Evolutionary conservation across 805 yeast species (phyloP).

Genomic region (Metahyphopichia silvanorum): DNA sequence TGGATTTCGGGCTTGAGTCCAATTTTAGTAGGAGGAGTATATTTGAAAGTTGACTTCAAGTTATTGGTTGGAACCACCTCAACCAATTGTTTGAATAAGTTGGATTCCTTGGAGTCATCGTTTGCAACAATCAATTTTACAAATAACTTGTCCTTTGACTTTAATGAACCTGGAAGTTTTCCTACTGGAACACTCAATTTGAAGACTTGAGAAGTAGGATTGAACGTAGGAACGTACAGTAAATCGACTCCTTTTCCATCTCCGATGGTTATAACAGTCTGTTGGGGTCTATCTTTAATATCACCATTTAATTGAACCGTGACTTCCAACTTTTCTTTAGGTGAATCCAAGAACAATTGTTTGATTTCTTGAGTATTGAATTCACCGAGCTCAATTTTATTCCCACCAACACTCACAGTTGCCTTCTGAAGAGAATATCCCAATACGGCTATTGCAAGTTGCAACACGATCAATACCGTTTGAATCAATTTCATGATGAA

Average conservation of each 20-base stretch:
- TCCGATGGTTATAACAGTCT: slow-evolving; percentile 28
- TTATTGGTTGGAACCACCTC: slow-evolving; percentile 28
- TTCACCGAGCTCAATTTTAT: slow-evolving; percentile 25
- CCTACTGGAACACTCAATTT: slow-evolving; percentile 21
- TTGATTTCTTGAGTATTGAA: slow-evolving; percentile 27
- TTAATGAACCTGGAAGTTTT: slow-evolving; percentile 35
- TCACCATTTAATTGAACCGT: slow-evolving; percentile 20
- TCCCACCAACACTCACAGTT: slow-evolving; percentile 21
- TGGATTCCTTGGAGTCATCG: slow-evolving; percentile 9
- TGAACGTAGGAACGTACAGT: slow-evolving; percentile 29
- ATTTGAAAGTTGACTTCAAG: slow-evolving; percentile 19
- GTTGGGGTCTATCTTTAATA: slow-evolving; percentile 27
- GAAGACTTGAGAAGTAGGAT: slow-evolving; percentile 12
- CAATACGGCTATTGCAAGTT: slow-evolving; percentile 15
- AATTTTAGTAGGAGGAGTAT: slow-evolving; percentile 29
- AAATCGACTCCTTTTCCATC: slow-evolving; percentile 26
- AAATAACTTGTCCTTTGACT: slow-evolving; percentile 25
- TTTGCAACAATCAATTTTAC: slow-evolving; percentile 32
- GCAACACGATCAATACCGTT: slow-evolving; percentile 12
- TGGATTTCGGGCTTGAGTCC: slow-evolving; percentile 58
- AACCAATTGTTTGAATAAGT: slow-evolving; percentile 23
- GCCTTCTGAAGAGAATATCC: slow-evolving; percentile 31
- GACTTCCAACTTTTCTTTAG: slow-evolving; percentile 30
- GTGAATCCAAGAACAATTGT: slow-evolving; percentile 24
- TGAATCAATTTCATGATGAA: slow-evolving; percentile 17